phyloP scores from a whole-genome alignment of 208 protist species.

The Porcisia hertigi region DNA sequence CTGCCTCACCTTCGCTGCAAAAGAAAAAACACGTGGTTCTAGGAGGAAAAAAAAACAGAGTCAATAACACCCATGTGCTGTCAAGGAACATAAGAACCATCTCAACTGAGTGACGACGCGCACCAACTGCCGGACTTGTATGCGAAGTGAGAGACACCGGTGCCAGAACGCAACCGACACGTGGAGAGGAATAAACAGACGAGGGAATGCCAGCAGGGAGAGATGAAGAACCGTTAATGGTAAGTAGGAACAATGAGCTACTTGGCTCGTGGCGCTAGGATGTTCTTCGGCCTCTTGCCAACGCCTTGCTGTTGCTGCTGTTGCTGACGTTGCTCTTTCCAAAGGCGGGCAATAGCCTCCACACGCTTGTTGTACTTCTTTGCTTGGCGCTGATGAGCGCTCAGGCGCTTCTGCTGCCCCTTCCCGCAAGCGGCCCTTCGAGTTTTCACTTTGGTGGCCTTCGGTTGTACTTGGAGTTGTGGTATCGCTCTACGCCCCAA shows the following conservation, averaged over 20 bases:
- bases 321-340: slow-evolving; percentile 59
- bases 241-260: background rate
- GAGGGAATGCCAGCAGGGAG: background rate
- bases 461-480: background rate
- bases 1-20: background rate
- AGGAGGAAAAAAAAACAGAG: background rate
- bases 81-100: background rate
- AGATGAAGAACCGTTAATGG: background rate
- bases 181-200: background rate
- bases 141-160: background rate
- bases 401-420: slow-evolving; percentile 11
- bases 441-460: background rate
- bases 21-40: background rate
- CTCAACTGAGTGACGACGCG: background rate
- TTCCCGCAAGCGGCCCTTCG: background rate
- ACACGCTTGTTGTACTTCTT: slow-evolving; percentile 90
- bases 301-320: slow-evolving; percentile 2
- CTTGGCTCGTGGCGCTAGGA: slow-evolving; percentile 6
- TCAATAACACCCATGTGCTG: background rate
- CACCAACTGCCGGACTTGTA: background rate
- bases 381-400: slow-evolving; percentile 51
- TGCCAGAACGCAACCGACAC: background rate
- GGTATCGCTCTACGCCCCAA: background rate
- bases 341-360: slow-evolving; percentile 79
- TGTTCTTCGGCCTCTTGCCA: background rate